Evolutionary conservation across 257 asterid genomes (phyloP).

Genomic region (Fraxinus quadrangulata): DNA sequence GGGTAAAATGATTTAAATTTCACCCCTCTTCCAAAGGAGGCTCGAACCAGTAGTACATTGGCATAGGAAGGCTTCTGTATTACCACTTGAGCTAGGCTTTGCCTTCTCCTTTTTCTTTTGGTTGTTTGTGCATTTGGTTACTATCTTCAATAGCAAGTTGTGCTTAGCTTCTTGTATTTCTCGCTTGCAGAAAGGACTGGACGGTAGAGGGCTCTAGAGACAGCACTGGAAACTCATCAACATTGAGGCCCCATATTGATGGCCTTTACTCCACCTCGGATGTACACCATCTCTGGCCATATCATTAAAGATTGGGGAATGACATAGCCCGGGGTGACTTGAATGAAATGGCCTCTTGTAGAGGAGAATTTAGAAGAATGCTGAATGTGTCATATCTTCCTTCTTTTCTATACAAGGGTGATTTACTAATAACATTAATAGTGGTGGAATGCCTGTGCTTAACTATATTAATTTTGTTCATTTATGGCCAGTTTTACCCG

Average conservation of each 20-base stretch:
- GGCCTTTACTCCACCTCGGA: conserved; percentile 76
- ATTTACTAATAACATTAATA: conserved; percentile 44
- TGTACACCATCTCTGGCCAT: conserved; percentile 85
- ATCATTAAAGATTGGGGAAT: conserved; percentile 38
- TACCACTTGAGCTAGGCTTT: too few relatives aligned
- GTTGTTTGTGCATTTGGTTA: not conserved
- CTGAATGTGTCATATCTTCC: conserved; percentile 27
- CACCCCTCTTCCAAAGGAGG: not conserved
- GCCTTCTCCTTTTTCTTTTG: not conserved
- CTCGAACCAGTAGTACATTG: conserved; percentile 3
- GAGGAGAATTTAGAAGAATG: conserved; percentile 46
- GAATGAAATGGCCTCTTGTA: conserved; percentile 44
- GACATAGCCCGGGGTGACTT: conserved; percentile 33
- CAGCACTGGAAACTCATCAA: conserved; percentile 53
- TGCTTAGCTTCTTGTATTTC: conserved; percentile 8
- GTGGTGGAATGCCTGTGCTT: conserved; percentile 25
- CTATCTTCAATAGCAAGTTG: conserved; percentile 12
- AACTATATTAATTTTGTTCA: not conserved
- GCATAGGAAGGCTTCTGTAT: conserved; percentile 5
- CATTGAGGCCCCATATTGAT: conserved; percentile 60
- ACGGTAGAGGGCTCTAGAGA: conserved; percentile 50
- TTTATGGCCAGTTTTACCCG: conserved; percentile 19
- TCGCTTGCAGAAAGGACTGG: conserved; percentile 66
- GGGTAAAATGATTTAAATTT: conserved; percentile 25
- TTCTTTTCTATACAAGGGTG: conserved; percentile 55